A percentile compares a stretch with the other conserved stretches of the same genome.
phyloP scores from a whole-genome alignment of 2,329 filamentous ascomycete species.

The Botrytis sinoallii region DNA sequence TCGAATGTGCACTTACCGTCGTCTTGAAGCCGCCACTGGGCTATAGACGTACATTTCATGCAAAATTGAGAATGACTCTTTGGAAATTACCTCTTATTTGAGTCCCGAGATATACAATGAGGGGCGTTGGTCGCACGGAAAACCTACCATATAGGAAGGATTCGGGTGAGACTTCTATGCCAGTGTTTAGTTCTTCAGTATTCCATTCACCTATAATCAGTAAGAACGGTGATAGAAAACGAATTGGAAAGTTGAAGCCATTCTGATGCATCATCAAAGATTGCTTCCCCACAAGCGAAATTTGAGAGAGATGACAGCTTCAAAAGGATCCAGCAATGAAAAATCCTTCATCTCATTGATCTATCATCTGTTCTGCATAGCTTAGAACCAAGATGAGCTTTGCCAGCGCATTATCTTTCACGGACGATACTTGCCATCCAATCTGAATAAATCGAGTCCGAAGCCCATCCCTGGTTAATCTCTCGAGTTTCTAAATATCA shows the following conservation, averaged over 20 bases:
- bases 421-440: too few species aligned
- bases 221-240: neutral
- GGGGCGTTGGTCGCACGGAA: neutral
- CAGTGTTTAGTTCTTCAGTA: neutral
- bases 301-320: neutral
- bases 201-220: neutral
- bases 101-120: neutral
- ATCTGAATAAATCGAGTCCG: neutral
- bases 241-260: neutral
- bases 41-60: neutral
- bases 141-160: neutral
- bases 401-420: neutral
- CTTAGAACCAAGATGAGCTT: neutral
- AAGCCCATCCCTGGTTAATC: neutral
- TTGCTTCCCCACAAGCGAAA: neutral
- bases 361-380: neutral
- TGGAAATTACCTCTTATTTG: neutral
- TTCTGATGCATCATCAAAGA: neutral
- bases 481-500: neutral
- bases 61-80: conserved; percentile 4
- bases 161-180: neutral
- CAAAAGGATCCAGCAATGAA: neutral
- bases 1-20: neutral
- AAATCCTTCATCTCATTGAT: neutral
- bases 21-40: neutral